These are phyloP conservation scores for Entomortierella chlamydospora DNA, from an alignment of 192 early-diverging fungal species.

Conservation along the genomic window DNA sequence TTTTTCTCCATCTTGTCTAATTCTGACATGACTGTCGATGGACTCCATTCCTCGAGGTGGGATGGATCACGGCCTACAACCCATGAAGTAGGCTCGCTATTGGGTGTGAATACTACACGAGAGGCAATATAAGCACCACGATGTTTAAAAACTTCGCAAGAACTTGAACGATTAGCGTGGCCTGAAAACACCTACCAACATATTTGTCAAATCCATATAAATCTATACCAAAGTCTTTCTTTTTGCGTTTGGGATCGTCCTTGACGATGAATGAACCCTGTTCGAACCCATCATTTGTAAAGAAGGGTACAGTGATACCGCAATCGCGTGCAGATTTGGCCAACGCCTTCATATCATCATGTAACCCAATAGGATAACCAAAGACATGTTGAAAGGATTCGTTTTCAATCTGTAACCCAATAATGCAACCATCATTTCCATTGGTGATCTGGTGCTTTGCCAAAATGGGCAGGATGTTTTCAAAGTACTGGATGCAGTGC, in stretches of 20 bases:
- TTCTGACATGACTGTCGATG: slow-evolving; percentile 56
- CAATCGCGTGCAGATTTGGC: slow-evolving; percentile 81
- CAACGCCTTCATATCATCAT: slow-evolving; percentile 85
- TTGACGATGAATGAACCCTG: slow-evolving; percentile 70
- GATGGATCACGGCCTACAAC: slow-evolving; percentile 38
- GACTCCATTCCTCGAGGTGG: slow-evolving; percentile 69
- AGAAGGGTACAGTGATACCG: slow-evolving; percentile 83
- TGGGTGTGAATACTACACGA: slow-evolving; percentile 64
- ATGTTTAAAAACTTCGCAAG: neutral
- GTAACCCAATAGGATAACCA: slow-evolving; percentile 76
- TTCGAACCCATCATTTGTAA: slow-evolving; percentile 87
- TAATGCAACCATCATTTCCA: slow-evolving; percentile 72
- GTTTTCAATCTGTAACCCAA: slow-evolving; percentile 88
- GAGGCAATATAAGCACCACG: neutral
- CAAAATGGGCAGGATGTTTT: slow-evolving; percentile 79
- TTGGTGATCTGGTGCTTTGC: slow-evolving; percentile 82
- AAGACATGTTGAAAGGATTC: slow-evolving; percentile 72
- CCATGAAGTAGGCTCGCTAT: slow-evolving; percentile 64
- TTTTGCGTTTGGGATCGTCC: slow-evolving; percentile 46
- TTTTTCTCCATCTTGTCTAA: slow-evolving; percentile 74
- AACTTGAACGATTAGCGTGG: neutral
- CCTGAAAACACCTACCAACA: slow-evolving; percentile 56
- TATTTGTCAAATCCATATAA: slow-evolving; percentile 88
- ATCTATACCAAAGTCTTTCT: slow-evolving; percentile 75
- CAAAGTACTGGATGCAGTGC: slow-evolving; percentile 81